Conservation (phyloP, 1,284 basidiomycete genomes). For the Fomitopsis pinicola region DNA sequence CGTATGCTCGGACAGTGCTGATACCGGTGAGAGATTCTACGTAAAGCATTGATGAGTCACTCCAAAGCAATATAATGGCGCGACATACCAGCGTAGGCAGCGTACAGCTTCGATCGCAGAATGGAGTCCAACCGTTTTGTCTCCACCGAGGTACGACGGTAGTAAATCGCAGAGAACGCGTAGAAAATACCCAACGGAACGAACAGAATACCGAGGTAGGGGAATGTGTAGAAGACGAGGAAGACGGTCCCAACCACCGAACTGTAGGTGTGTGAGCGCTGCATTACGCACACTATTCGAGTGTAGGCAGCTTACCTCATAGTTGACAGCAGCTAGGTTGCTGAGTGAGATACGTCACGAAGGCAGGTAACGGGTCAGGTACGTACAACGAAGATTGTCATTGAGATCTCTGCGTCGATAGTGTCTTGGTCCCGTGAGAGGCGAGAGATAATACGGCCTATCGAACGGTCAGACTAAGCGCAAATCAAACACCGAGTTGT, state of each 20-base stretch:
- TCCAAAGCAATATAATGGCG: neutral
- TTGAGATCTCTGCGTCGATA: slow-evolving; percentile 46
- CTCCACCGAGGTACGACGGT: slow-evolving; percentile 57
- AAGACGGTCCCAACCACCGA: slow-evolving; percentile 50
- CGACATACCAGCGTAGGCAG: slow-evolving; percentile 39
- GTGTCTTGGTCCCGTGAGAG: slow-evolving; percentile 64
- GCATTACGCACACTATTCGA: neutral
- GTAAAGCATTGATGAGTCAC: slow-evolving; percentile 34
- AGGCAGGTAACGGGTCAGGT: neutral
- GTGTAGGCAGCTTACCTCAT: slow-evolving; percentile 24
- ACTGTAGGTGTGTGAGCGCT: slow-evolving; percentile 6
- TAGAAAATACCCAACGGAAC: slow-evolving; percentile 48
- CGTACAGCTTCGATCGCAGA: slow-evolving; percentile 61
- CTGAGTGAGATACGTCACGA: neutral
- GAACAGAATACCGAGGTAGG: slow-evolving; percentile 58
- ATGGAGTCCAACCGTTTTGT: slow-evolving; percentile 69
- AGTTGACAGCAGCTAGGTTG: slow-evolving; percentile 40
- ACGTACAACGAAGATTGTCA: slow-evolving; percentile 31
- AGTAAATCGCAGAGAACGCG: slow-evolving; percentile 44
- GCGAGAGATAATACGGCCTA: slow-evolving; percentile 54
- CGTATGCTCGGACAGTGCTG: slow-evolving; percentile 61
- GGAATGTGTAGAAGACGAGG: slow-evolving; percentile 62
- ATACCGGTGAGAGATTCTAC: slow-evolving; percentile 61
- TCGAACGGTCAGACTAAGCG: slow-evolving; percentile 21
- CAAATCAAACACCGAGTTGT: neutral